Evolutionary conservation across 371 early-diverging fungal genomes (phyloP), one percentile per base, ranked within the genome.

Genomic region (Mortierella sp.): DNA sequence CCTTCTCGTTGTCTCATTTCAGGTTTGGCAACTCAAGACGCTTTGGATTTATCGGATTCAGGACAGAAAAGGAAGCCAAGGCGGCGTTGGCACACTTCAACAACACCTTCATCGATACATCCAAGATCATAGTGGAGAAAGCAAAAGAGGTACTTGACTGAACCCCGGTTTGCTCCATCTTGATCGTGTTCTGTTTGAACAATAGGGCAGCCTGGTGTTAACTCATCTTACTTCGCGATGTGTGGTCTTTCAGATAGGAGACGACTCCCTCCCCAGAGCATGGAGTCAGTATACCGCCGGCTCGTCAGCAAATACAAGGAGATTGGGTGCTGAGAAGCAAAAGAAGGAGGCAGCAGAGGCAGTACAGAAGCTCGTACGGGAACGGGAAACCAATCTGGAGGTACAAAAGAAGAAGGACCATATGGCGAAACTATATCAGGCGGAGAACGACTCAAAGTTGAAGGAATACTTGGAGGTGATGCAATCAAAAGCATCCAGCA

Each of bases 11-110:
- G n/a, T 58, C 31, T 52, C 34, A 17, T 34, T 29, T 12, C 63
- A 90, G 91, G 0, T 80, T 86, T 29, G 97, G 98, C 17, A 79
- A 70, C 54, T 96, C 92, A 39, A 90, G 98, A 57, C 84, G 89
- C 63, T 96, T 98, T 67, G 96, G 93, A 14, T 98, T 91, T 79
- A 89, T 98, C 61, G 98, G 98, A 19, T 98, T 86, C 81, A 86
- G 86, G 58, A 91, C 90, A 1, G 95, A 93, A 43, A 84, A 91
- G 61, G 94, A 94, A 25, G 98, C 98, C 5, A 80, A 88, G 57
- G 87, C 83, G 2, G 96, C 97, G 0, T 77, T 92, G 31, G 69
- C 82, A 44, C 92, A 96, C 76, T 98, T 96, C 76, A 90, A 98
- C 84, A 85, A 88, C 52, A 92, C 97, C 5, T 98, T 87, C 72